Evolutionary conservation across 2,329 filamentous ascomycete genomes (phyloP), one percentile per base, ranked within the genome.

Genomic region (Aspergillus sp.): DNA sequence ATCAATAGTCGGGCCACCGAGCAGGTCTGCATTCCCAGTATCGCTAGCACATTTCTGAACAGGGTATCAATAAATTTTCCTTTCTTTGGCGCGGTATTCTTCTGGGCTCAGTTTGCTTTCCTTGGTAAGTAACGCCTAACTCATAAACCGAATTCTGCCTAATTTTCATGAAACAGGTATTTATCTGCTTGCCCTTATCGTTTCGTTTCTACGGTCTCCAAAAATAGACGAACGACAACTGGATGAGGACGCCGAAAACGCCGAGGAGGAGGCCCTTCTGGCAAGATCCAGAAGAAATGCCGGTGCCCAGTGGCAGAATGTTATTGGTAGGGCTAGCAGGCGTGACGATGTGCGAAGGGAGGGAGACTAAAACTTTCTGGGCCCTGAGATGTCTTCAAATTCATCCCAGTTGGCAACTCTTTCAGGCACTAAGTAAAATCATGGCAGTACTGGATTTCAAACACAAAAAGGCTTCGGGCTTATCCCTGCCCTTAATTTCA

Each of bases 61-160:
- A 87, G 93, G 44, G 85, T 97, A 59, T 93, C 90, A 20, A 84
- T 96, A 69, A 96, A 96, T 71, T 99, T 95, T 83, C 93, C 95
- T 5, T 91, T 97, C 71, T 96, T 99, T 69, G 95, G 95, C 11
- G 86, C 89, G 11, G 79, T 98, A n/a, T 85, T 91, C 64, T 99
- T 98, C 74, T 99, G 93, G 92, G 90, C 92, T 0, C 95, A 99
- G 68, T 98, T 97, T 70, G 89, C 84, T 12, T 98, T 99, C 77
- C 76, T 99, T 43, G 89, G 79, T 79, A 73, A 65, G 8, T 43
- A 42, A 17, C n/a, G 20, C 15, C n/a, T n/a, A 26, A 42, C 34
- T 17, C 41, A 24, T 45, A 53, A 18, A 5, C 17, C 39, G 32
- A 48, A 36, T 12, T 17, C 42, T 15, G 32, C 38, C 42, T 62